Percentiles rank a stretch among this genome's conserved stretches.
Evolutionary conservation across 306 rosid genomes (phyloP).

Genomic region (Phaseolus lunatus): DNA sequence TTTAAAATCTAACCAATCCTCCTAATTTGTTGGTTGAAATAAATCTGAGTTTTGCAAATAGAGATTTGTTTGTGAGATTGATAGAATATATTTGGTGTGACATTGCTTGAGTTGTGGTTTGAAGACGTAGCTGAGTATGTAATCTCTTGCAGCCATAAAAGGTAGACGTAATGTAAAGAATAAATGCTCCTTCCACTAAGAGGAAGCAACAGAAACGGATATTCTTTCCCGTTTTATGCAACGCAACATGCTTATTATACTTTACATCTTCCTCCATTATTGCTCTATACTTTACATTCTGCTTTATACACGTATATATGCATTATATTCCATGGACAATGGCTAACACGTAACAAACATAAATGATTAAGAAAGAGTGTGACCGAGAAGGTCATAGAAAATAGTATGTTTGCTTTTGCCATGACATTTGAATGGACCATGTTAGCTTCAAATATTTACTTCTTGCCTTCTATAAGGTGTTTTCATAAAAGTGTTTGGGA

Average conservation of each 20-base stretch:
- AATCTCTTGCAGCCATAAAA: conserved; percentile 37
- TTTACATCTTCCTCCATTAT: not conserved
- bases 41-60: no score
- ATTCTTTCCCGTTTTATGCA: conserved; percentile 8
- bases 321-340: not conserved
- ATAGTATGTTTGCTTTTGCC: not conserved
- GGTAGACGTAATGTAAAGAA: conserved; percentile 44
- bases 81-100: no score
- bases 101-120: not conserved
- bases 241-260: not conserved
- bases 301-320: not conserved
- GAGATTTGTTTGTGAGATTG: no score
- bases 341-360: not conserved
- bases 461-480: no score
- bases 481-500: no score
- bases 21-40: no score
- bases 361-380: not conserved
- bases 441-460: no score
- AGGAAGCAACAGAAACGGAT: conserved; percentile 46
- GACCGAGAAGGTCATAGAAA: not conserved
- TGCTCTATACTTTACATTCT: not conserved
- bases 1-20: no score
- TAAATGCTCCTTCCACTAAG: conserved; percentile 37
- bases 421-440: not conserved
- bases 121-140: not conserved